These are phyloP conservation scores for Ogataea nonfermentans DNA, from an alignment of 805 yeast genomes.

Conservation along the genomic window DNA sequence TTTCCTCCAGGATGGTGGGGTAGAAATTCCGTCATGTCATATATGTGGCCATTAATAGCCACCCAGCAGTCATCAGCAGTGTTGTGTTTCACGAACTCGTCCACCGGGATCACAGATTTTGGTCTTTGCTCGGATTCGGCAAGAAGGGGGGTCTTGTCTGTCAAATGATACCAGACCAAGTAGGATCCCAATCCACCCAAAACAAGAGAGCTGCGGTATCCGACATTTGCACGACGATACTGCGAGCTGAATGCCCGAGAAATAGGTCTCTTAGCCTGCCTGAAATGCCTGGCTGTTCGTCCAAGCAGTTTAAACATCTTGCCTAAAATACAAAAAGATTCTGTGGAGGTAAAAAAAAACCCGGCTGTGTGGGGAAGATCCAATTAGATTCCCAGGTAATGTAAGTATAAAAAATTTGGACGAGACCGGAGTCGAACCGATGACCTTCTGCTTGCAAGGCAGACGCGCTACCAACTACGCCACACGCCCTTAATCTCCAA, in stretches of 20 bases:
- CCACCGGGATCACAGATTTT: slow-evolving; percentile 26
- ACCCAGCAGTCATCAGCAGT: slow-evolving; percentile 75
- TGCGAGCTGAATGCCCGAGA: not conserved
- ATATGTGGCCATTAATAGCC: slow-evolving; percentile 72
- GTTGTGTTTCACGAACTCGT: slow-evolving; percentile 53
- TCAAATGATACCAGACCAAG: not conserved
- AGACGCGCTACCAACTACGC: slow-evolving; percentile 83
- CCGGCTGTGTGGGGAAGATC: slow-evolving; percentile 4
- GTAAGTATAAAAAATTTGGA: slow-evolving; percentile 40
- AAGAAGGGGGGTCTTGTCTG: not conserved
- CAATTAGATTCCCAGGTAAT: not conserved
- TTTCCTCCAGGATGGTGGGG: slow-evolving; percentile 54
- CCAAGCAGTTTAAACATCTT: no score
- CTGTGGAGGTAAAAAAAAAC: no score
- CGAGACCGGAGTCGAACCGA: slow-evolving; percentile 78
- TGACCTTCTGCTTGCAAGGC: slow-evolving; percentile 79
- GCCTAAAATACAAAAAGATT: no score
- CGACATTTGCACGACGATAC: not conserved
- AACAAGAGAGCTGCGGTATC: not conserved
- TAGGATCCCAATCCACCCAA: slow-evolving; percentile 1
- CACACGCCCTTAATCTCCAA: slow-evolving; percentile 53
- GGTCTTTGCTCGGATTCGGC: not conserved
- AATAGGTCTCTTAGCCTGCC: no score
- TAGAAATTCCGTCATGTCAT: slow-evolving; percentile 66
- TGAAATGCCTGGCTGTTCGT: no score